Percentiles rank a stretch among this genome's conserved stretches.
Conservation (phyloP, 192 early-diverging fungal genomes). For the Chytriomyces confervae region DNA sequence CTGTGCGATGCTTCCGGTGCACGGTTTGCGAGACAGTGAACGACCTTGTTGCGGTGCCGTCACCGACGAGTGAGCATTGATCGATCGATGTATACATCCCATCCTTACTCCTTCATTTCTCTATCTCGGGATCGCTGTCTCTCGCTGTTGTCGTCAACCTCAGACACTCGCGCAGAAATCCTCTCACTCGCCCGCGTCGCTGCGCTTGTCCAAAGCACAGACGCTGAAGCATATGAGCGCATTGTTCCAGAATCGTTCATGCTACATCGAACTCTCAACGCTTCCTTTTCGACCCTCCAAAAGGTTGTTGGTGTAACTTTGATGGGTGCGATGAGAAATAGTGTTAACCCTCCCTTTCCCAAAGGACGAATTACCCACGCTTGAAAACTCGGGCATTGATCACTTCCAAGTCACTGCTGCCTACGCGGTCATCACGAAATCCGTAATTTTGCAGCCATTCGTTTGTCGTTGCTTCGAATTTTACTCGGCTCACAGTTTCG, state of each 20-base stretch:
- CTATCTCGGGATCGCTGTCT: neutral
- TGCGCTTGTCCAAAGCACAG: neutral
- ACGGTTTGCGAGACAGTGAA: slow-evolving; percentile 84
- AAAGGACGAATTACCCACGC: slow-evolving; percentile 31
- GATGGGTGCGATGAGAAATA: neutral
- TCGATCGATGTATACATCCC: neutral
- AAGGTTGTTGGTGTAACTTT: neutral
- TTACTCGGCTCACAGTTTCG: neutral
- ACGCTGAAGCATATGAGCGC: slow-evolving; percentile 5
- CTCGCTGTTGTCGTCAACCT: neutral
- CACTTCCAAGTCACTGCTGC: slow-evolving; percentile 41
- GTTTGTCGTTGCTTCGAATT: slow-evolving; percentile 4
- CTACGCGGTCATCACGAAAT: slow-evolving; percentile 41
- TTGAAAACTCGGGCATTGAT: slow-evolving; percentile 41
- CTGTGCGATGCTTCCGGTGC: slow-evolving; percentile 83
- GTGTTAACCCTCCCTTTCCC: no score
- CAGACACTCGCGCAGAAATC: slow-evolving; percentile 16
- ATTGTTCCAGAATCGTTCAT: slow-evolving; percentile 38
- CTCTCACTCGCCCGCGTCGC: slow-evolving; percentile 11
- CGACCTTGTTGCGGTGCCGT: slow-evolving; percentile 26
- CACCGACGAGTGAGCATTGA: neutral
- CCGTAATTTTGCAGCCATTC: slow-evolving; percentile 25
- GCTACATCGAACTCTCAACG: slow-evolving; percentile 38
- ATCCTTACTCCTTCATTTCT: neutral
- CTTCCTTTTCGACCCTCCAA: slow-evolving; percentile 34